These are phyloP conservation scores for Penicillium sp. DNA, from an alignment of 2,329 filamentous ascomycete species.

Conservation along the genomic window DNA sequence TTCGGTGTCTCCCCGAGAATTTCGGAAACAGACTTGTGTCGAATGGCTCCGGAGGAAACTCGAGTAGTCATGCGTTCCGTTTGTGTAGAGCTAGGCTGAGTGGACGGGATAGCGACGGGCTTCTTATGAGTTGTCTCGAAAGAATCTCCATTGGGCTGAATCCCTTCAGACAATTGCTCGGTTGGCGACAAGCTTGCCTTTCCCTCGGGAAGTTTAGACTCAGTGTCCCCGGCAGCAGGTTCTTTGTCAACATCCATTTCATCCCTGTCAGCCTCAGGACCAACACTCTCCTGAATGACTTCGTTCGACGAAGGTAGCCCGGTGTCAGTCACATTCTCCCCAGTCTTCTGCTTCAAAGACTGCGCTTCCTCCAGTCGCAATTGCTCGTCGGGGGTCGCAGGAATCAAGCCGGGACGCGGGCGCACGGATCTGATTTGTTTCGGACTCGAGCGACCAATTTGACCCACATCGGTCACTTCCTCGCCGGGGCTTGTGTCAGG, in stretches of 20 bases:
- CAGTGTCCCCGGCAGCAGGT: conserved; percentile 5
- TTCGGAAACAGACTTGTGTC: conserved; percentile 70
- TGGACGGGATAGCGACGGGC: conserved; percentile 18
- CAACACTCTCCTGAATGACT: conserved; percentile 26
- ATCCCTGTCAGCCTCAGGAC: conserved; percentile 12
- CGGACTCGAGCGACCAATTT: conserved; percentile 41
- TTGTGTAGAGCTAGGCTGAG: conserved; percentile 32
- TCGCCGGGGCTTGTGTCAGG: conserved; percentile 73
- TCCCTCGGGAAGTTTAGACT: conserved; percentile 12
- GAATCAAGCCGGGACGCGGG: conserved; percentile 32
- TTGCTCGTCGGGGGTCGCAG: conserved; percentile 59
- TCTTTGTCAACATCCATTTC: conserved; percentile 20
- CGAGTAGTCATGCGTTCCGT: conserved; percentile 64
- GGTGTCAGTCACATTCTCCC: conserved; percentile 11
- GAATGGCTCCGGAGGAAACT: conserved; percentile 67
- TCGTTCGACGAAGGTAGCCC: conserved; percentile 23
- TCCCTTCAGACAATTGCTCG: conserved; percentile 12
- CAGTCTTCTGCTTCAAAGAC: conserved; percentile 26
- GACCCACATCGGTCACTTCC: conserved; percentile 48
- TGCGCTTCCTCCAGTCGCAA: conserved; percentile 56
- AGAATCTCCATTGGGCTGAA: conserved; percentile 11
- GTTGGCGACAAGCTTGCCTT: conserved; percentile 16
- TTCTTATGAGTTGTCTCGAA: conserved; percentile 26
- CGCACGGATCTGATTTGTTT: conserved; percentile 25
- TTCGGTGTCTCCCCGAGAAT: conserved; percentile 62